Percentiles rank a stretch among this genome's conserved stretches.
These are phyloP conservation scores for Dendrostoma leiphaemia DNA, from an alignment of 2,329 filamentous ascomycete genomes.

Conservation along the genomic window DNA sequence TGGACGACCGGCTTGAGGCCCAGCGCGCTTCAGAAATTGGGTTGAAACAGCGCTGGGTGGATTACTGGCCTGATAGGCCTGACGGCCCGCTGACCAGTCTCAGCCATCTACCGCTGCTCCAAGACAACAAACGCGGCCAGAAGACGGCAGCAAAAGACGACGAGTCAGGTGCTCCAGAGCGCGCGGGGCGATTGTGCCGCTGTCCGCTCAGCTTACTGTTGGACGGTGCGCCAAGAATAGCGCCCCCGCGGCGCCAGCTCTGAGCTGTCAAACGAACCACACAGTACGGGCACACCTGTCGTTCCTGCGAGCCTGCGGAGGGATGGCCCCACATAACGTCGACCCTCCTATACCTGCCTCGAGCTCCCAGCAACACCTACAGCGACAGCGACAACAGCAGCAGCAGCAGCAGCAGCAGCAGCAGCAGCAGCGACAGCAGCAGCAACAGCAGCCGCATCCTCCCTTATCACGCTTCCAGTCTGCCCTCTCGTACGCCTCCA, in stretches of 20 bases:
- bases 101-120: neutral
- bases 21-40: neutral
- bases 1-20: neutral
- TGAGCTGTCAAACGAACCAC: neutral
- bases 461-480: constrained; percentile 45
- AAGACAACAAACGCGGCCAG: neutral
- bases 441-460: neutral
- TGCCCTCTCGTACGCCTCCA: constrained; percentile 49
- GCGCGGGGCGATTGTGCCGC: too few species aligned
- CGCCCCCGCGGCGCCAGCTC: neutral
- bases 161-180: too few species aligned
- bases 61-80: neutral
- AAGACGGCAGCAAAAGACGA: too few species aligned
- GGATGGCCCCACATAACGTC: constrained; percentile 1
- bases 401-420: neutral
- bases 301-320: neutral
- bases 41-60: neutral
- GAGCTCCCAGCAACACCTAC: neutral
- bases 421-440: too few species aligned
- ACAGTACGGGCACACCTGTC: neutral
- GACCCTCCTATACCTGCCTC: neutral
- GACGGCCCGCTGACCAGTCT: neutral
- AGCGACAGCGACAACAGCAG: neutral
- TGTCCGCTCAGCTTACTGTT: too few species aligned
- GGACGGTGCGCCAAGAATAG: too few species aligned